Base-by-base conservation (phyloP, 371 early-diverging fungal genomes). In the Haplosporangium sp. region DNA sequence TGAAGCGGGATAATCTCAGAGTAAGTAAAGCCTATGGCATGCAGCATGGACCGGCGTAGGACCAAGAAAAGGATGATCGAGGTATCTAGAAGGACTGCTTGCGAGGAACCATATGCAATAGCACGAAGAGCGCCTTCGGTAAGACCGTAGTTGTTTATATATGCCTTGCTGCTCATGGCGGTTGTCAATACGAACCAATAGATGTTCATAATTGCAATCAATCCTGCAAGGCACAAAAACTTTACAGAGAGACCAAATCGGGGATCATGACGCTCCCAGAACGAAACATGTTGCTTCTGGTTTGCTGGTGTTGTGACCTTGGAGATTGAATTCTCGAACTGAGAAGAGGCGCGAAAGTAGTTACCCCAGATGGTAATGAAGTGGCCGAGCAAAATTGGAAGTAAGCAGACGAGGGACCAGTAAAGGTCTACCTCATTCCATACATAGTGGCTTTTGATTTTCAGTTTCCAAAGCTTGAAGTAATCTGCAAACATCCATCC, bases 341-440 rank as follows among this genome's bases (percentile, higher is more conserved):
- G 64, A 2, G 62, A 9, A 1, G 50, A 19, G 20, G 78, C 65
- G 5, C 78, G 78, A 56, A 77, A 77, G 60, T 77, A 77, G 63
- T 77, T 72, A 20, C 73, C 78, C 78, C 78, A 77, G 60, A 77
- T 67, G 48, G 78, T 77, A 61, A 77, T 20, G 35, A 77, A 72
- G 59, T 77, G 78, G 10, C 78, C 78, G 3, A 77, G 60, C 15
- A 72, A 60, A 11, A 77, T 65, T 4, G 78, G 78, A 2, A 72
- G 35, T n/a, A 77, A 65, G n/a, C 78, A 77, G n/a, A 72, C 66
- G 3, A 74, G 15, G 20, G 74, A 67, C 71, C 69, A 69, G 58
- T 73, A 78, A 10, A 74, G 19, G 50, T 78, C 79, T 34, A 69
- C 61, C 27, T 69, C 56, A 38, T 73, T 70, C 56, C 55, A 78